These are phyloP conservation scores for Castanea mollissima DNA, from an alignment of 306 rosid species.

Conservation along the genomic window DNA sequence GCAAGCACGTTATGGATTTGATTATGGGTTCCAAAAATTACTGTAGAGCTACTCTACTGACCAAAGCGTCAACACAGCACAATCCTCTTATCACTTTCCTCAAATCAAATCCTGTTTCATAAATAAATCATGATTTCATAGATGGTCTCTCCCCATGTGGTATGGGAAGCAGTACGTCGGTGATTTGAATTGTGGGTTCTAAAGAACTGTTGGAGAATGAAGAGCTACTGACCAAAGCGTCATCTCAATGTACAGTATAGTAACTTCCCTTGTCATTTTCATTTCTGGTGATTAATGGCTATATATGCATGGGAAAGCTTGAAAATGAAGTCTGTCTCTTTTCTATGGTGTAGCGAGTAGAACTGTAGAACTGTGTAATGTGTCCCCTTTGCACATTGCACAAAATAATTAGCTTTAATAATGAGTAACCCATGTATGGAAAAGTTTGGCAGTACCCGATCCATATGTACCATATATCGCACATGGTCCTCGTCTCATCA, in stretches of 20 bases:
- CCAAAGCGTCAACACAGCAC: too few species aligned
- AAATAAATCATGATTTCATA: not conserved
- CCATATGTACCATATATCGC: too few species aligned
- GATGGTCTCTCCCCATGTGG: slow-evolving; percentile 26
- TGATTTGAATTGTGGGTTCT: slow-evolving; percentile 1
- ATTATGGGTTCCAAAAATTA: not conserved
- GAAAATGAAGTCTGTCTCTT: not conserved
- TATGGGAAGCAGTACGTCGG: slow-evolving; percentile 32
- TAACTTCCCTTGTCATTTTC: not conserved
- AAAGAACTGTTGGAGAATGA: not conserved
- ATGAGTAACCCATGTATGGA: not conserved
- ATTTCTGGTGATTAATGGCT: not conserved
- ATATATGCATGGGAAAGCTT: not conserved
- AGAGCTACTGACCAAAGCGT: not conserved
- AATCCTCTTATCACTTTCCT: too few species aligned
- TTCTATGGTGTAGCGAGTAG: not conserved
- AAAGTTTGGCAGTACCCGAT: not conserved
- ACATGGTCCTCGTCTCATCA: too few species aligned
- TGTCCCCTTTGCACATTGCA: not conserved
- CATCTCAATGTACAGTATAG: not conserved
- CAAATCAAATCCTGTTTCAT: too few species aligned
- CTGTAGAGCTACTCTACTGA: too few species aligned
- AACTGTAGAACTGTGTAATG: too few species aligned
- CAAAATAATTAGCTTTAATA: not conserved
- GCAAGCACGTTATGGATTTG: slow-evolving; percentile 33